Evolutionary conservation across 2,329 filamentous ascomycete species (phyloP).

Genomic region (Xylariaceae sp.): DNA sequence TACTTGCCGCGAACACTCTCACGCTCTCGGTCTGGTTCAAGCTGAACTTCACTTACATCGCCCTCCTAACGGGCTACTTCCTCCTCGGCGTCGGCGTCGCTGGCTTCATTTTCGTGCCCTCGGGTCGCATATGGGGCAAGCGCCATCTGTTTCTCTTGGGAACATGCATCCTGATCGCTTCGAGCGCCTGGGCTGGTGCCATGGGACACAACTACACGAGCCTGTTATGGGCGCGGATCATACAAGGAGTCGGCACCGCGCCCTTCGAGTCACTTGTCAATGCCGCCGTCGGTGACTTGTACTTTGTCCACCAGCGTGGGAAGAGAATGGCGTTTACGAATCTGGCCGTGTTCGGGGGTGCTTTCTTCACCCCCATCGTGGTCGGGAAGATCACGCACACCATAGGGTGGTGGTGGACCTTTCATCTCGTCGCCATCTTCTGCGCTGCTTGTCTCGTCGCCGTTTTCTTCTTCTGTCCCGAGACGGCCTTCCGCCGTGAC

Average conservation of each 20-base stretch:
- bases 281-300: constrained; percentile 82
- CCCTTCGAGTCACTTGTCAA: constrained; percentile 91
- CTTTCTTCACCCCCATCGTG: constrained; percentile 74
- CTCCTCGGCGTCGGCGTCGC: constrained; percentile 77
- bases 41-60: constrained; percentile 67
- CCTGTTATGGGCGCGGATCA: constrained; percentile 71
- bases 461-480: constrained; percentile 75
- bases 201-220: constrained; percentile 64
- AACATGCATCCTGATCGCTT: constrained; percentile 66
- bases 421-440: constrained; percentile 86
- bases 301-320: constrained; percentile 81
- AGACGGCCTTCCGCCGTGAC: constrained; percentile 73
- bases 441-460: constrained; percentile 64
- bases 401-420: constrained; percentile 82
- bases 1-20: constrained; percentile 84
- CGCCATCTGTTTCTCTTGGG: constrained; percentile 82
- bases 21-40: constrained; percentile 66
- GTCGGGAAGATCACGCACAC: constrained; percentile 78
- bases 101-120: constrained; percentile 81
- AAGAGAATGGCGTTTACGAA: constrained; percentile 79
- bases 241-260: constrained; percentile 82
- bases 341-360: constrained; percentile 52
- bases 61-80: constrained; percentile 82
- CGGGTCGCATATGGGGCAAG: constrained; percentile 88
- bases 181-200: constrained; percentile 74